phyloP scores from a whole-genome alignment of 768 basidiomycete genomes.

The Auriscalpium microsporum region DNA sequence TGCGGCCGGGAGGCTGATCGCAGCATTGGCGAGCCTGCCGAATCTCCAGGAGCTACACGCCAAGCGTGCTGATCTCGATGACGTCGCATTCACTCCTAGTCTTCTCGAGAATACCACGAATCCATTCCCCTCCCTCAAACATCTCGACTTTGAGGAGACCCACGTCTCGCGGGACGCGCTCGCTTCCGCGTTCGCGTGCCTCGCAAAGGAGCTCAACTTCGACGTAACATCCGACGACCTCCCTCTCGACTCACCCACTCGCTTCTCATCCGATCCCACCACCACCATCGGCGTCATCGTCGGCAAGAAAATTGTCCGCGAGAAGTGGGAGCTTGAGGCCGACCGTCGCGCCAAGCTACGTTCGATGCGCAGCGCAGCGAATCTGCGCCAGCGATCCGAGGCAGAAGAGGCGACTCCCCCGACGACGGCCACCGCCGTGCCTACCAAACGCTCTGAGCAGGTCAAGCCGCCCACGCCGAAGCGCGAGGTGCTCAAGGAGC shows the following conservation, averaged over 20 bases:
- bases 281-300: constrained; percentile 34
- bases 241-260: constrained; percentile 15
- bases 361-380: constrained; percentile 9
- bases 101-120: constrained; percentile 9
- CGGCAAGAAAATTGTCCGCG: constrained; percentile 64
- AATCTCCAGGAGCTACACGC: constrained; percentile 10
- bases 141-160: constrained; percentile 65
- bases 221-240: constrained; percentile 44
- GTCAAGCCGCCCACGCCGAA: constrained; percentile 17
- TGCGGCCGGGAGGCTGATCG: constrained; percentile 3
- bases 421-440: neutral
- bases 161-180: constrained; percentile 41
- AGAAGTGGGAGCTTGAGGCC: constrained; percentile 73
- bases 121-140: constrained; percentile 41
- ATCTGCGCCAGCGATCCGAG: constrained; percentile 14
- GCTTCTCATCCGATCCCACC: neutral
- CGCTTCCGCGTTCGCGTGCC: constrained; percentile 33
- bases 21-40: constrained; percentile 5
- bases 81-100: constrained; percentile 48
- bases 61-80: constrained; percentile 40
- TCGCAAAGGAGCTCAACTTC: constrained; percentile 46
- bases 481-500: constrained; percentile 44
- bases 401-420: constrained; percentile 5
- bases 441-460: neutral
- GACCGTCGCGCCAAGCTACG: constrained; percentile 37